These are phyloP conservation scores for Daldinia sp. DNA, from an alignment of 2,329 filamentous ascomycete genomes.

Conservation along the genomic window DNA sequence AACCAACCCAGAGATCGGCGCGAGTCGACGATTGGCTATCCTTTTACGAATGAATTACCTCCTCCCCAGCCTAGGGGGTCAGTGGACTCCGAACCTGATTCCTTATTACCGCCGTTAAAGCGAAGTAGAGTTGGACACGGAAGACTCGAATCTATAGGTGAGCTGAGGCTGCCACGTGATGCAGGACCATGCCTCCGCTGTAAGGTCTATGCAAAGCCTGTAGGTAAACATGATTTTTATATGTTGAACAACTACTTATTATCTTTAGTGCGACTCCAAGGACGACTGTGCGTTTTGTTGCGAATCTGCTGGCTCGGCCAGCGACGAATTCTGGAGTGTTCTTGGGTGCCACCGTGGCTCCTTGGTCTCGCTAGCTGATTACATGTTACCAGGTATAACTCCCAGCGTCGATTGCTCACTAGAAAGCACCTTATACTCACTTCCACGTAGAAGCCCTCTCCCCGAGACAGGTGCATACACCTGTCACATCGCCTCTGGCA, in stretches of 20 bases:
- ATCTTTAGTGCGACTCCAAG: constrained; percentile 59
- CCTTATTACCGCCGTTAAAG: constrained; percentile 63
- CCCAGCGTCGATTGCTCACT: constrained; percentile 3
- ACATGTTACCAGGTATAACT: constrained; percentile 59
- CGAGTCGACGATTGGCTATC: constrained; percentile 52
- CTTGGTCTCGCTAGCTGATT: constrained; percentile 56
- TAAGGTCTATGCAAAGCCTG: constrained; percentile 55
- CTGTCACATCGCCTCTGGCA: constrained; percentile 59
- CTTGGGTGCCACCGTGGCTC: constrained; percentile 62
- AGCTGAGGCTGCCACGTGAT: constrained; percentile 60
- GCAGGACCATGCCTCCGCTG: constrained; percentile 61
- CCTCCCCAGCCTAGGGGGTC: constrained; percentile 51
- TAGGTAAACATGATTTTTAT: constrained; percentile 46
- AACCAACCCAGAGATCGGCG: constrained; percentile 51
- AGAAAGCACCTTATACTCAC: constrained; percentile 35
- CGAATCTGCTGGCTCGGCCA: constrained; percentile 49
- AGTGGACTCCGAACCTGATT: constrained; percentile 58
- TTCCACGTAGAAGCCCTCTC: constrained; percentile 52
- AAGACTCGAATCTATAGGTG: constrained; percentile 64
- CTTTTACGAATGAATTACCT: constrained; percentile 52
- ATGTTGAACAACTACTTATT: constrained; percentile 32
- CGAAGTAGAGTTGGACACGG: constrained; percentile 61
- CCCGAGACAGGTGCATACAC: constrained; percentile 59
- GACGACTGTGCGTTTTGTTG: constrained; percentile 59
- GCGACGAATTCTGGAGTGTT: constrained; percentile 56